Evolutionary conservation across 495 filamentous ascomycete genomes (phyloP).

Genomic region (Neurospora sp.): DNA sequence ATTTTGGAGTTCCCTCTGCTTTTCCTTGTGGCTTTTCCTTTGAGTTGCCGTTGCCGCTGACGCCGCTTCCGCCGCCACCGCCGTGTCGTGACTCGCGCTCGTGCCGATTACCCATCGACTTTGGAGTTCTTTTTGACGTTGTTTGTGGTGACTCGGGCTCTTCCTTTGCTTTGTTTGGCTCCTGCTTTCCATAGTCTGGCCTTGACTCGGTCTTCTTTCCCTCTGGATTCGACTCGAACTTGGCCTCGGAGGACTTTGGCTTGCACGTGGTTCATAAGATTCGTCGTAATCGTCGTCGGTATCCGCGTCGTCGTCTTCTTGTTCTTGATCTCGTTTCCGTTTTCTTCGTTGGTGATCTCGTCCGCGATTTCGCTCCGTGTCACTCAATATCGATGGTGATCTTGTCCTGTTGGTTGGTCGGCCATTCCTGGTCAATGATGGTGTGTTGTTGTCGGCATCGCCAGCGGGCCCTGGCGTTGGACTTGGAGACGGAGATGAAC

Average conservation of each 20-base stretch:
- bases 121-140: background rate
- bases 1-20: background rate
- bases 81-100: background rate
- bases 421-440: background rate
- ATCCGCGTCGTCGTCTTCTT: background rate
- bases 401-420: background rate
- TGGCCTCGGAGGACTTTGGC: background rate
- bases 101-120: background rate
- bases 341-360: background rate
- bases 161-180: background rate
- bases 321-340: background rate
- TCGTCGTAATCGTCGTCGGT: background rate
- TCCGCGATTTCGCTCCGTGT: background rate
- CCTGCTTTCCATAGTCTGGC: background rate
- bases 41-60: too few relatives aligned
- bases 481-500: background rate
- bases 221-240: background rate
- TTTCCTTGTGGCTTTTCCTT: background rate
- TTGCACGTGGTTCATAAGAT: background rate
- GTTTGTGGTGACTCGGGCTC: background rate
- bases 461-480: background rate
- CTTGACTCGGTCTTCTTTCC: background rate
- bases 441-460: background rate
- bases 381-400: background rate
- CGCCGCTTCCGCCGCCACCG: background rate